These are phyloP conservation scores for Diphasiastrum complanatum DNA, from an alignment of 83 land plant genomes.

Conservation along the genomic window DNA sequence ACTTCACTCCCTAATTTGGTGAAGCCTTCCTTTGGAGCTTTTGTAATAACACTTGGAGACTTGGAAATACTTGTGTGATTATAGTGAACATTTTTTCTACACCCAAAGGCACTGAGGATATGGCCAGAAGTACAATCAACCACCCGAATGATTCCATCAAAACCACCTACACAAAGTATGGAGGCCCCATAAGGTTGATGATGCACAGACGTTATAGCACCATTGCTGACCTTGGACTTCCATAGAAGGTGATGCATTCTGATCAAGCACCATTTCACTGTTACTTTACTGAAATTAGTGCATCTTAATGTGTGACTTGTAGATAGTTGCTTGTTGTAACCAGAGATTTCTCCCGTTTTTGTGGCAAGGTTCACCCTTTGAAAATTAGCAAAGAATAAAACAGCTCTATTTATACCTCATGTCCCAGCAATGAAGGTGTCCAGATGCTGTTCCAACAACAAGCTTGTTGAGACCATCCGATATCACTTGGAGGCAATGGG, in stretches of 20 bases:
- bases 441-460: neutral
- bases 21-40: too few species aligned
- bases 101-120: neutral
- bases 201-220: constrained; percentile 3
- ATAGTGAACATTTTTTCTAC: too few species aligned
- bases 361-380: too few species aligned
- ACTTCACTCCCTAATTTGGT: too few species aligned
- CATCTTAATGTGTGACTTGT: too few species aligned
- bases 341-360: too few species aligned
- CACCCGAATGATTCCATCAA: constrained; percentile 5
- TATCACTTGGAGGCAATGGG: neutral
- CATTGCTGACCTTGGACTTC: neutral
- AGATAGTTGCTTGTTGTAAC: too few species aligned
- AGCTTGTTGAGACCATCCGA: neutral
- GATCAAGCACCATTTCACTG: neutral
- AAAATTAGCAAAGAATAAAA: neutral
- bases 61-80: too few species aligned
- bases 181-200: constrained; percentile 3
- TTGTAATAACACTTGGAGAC: too few species aligned
- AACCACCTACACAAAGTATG: neutral
- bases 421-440: constrained; percentile 6
- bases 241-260: constrained; percentile 3
- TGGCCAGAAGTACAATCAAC: neutral
- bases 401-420: neutral
- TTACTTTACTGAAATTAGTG: too few species aligned